A percentile compares a stretch with the other conserved stretches of the same genome.
These are phyloP conservation scores for Kodamaea arcana DNA, from an alignment of 1,139 yeast genomes.

Conservation along the genomic window DNA sequence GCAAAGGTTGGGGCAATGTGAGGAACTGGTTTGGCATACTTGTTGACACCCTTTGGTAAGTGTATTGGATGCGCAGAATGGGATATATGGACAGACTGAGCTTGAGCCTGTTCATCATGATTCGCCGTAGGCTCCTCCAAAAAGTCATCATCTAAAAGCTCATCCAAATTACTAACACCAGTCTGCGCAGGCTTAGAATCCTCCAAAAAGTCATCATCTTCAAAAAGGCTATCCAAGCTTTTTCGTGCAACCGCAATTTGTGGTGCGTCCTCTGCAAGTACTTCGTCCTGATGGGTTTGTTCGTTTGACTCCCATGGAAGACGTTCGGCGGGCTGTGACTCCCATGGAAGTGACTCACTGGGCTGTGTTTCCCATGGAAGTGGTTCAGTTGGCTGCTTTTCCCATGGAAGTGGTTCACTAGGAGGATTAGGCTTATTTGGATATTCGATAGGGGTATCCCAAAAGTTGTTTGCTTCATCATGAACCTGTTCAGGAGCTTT, in stretches of 20 bases:
- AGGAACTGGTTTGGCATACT: constrained; percentile 1
- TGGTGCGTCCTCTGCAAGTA: neutral
- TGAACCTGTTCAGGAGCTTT: neutral
- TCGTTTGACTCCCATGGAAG: neutral
- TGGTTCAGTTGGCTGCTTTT: neutral
- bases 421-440: no score
- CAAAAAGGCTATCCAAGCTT: constrained; percentile 10
- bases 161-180: constrained; percentile 35
- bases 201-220: constrained; percentile 16
- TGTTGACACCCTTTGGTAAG: neutral
- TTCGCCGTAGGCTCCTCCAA: constrained; percentile 12
- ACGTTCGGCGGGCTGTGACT: neutral
- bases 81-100: no score
- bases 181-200: neutral
- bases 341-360: neutral
- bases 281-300: neutral
- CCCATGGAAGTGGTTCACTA: constrained; percentile 7
- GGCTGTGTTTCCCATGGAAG: constrained; percentile 1
- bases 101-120: neutral
- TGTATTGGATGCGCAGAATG: neutral
- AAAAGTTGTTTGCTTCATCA: neutral
- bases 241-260: neutral
- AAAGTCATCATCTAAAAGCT: constrained; percentile 38
- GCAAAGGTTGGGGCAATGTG: neutral
- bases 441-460: no score